Base-by-base conservation (phyloP, 805 yeast species). In the Spencermartinsiella europaea region DNA sequence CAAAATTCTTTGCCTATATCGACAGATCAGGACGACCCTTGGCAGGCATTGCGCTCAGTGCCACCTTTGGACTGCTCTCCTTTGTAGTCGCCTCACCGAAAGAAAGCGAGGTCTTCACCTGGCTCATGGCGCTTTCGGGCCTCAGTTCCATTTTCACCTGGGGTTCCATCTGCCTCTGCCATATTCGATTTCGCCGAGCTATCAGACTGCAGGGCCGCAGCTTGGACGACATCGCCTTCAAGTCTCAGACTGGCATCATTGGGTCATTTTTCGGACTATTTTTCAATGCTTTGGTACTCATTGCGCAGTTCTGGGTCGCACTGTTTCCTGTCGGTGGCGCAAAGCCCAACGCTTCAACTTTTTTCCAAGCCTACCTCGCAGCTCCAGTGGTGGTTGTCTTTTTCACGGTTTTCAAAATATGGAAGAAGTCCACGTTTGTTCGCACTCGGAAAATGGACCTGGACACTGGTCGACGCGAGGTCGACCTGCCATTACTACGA, bases 291-390 rank as follows among this genome's bases (percentile, higher is more conserved):
- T 63, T 83, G 46, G 80, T 86, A 51, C 70, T 88, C 49, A 68
- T 77, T 47, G 86, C 89, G 27, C 90, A 85, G 67, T 85, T 87
- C 72, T 86, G 91, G 87, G 73, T 82, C 48, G 90, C 93, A 4
- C 67, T 84, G 36, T 85, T 73, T 73, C 95, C 95, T 45, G 59
- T 79, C 66, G 80, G 73, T 12, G 64, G 41, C 14, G 25, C 46
- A n/a, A 40, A 50, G 1, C 68, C 73, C 16, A 51, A 58, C 43
- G 73, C 74, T 22, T 31, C 48, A 17, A 53, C 39, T 47, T 81
- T 81, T 64, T 80, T 80, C 71, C 67, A 71, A 63, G 66, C 69
- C 44, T 80, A 79, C 60, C 62, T 81, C 42, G 81, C 83, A 3
- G 66, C 65, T 2, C 73, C 73, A 14, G 61, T 66, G 14, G 59